Base-by-base conservation (phyloP, 2,329 filamentous ascomycete species). In the Fonsecaea monophora region DNA sequence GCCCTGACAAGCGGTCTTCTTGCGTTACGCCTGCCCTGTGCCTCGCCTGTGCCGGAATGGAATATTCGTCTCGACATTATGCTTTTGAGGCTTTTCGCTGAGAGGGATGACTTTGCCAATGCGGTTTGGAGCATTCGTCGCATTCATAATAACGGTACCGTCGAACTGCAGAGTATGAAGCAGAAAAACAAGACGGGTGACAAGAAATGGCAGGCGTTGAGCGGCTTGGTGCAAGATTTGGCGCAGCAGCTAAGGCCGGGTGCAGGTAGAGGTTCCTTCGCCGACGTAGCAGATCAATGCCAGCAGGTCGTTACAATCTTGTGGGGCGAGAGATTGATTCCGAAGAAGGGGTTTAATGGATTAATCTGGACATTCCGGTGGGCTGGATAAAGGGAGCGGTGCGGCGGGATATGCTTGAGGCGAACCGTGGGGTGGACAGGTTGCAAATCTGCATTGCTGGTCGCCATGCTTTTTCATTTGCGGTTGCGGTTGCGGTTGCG, bases 361-460 rank as follows among this genome's bases (percentile, higher is more conserved):
- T 48, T 71, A 32, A 68, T 71, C 42, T 71, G 69, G 69, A 71
- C 67, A 21, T 71, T 71, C 50, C 54, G 69, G 13, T 71, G 69
- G 69, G 69, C 69, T 21, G 60, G 35, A 8, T 62, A 59, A 57
- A 54, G 53, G 32, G 12, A n/a, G 21, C 25, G 25, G 25, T 25
- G 25, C 25, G 25, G 25, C 30, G 18, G n/a, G 25, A n/a, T 35
- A 55, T 9, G 53, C 53, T 34, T 8, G 53, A 50, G 25, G 45
- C 45, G 25, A 25, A 13, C 18, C 45, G 15, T 25, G 45, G 45
- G 45, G 5, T 25, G 12, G 21, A 5, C 45, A 25, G 45, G 12
- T 50, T 50, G 45, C 45, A 50, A 25, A 8, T 50, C 21, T 10
- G 21, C 45, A 30, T 50, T 15, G 3, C 21, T 5, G 21, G 18